phyloP scores from a whole-genome alignment of 257 asterid species.

The Galeopsis tetrahit region DNA sequence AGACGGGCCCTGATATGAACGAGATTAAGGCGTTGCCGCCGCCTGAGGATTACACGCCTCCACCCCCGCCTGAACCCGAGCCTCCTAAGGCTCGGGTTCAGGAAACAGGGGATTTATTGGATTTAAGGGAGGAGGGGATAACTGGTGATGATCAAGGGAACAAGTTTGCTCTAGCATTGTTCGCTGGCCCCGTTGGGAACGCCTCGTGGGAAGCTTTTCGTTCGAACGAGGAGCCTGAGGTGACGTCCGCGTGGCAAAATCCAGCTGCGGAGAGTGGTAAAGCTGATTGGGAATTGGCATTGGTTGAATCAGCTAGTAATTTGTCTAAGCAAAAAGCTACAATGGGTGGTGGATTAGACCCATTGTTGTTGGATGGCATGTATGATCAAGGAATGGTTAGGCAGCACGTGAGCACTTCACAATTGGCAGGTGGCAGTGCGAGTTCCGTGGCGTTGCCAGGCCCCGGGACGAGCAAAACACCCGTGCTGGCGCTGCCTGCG shows the following conservation, averaged over 20 bases:
- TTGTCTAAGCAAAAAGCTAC: conserved; percentile 70
- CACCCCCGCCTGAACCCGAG: conserved; percentile 66
- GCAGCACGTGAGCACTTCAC: conserved; percentile 62
- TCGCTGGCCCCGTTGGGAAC: conserved; percentile 63
- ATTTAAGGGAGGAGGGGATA: conserved; percentile 75
- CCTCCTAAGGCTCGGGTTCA: conserved; percentile 50
- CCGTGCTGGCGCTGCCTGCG: conserved; percentile 79
- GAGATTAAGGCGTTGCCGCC: conserved; percentile 81
- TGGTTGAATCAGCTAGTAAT: conserved; percentile 79
- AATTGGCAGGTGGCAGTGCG: conserved; percentile 68
- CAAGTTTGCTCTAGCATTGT: conserved; percentile 72
- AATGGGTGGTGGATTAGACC: conserved; percentile 82
- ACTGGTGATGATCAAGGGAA: conserved; percentile 87
- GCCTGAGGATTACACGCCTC: conserved; percentile 62
- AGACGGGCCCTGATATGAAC: conserved; percentile 60
- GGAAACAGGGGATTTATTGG: conserved; percentile 63
- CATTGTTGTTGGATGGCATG: conserved; percentile 77
- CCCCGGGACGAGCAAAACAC: conserved; percentile 56
- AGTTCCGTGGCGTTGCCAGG: conserved; percentile 82
- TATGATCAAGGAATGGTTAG: conserved; percentile 82
- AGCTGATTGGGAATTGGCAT: conserved; percentile 89
- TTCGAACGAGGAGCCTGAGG: conserved; percentile 51
- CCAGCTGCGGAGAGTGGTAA: conserved; percentile 83
- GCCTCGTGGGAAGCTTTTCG: conserved; percentile 81
- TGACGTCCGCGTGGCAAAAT: conserved; percentile 91